Evolutionary conservation across 805 yeast species (phyloP), one percentile per base, ranked within the genome.

Genomic region (Suhomyces emberorum): DNA sequence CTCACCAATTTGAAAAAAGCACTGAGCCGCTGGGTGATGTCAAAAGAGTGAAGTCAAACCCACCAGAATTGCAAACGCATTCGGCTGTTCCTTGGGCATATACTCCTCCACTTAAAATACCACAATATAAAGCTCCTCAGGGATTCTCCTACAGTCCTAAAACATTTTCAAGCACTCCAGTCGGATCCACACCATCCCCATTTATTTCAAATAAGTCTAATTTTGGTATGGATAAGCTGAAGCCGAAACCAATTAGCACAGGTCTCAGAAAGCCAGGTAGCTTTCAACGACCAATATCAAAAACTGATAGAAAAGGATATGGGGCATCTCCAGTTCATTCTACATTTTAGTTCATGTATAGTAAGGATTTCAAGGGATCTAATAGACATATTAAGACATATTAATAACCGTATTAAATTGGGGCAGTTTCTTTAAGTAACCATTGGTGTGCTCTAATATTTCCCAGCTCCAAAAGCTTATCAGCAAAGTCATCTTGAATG

Each of bases 381-480:
- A 23, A 23, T 23, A 23, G 26, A 23, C 26, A 23, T 20, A 9
- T n/a, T n/a, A n/a, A n/a, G n/a, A n/a, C n/a, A n/a, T n/a, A n/a
- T n/a, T n/a, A n/a, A n/a, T n/a, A n/a, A 20, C 9, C 22, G 9
- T 9, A 7, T 20, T 28, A 34, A 11, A 41, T 30, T 7, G 72
- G 70, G 30, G 49, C 52, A 4, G 88, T 80, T 59, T 88, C 95
- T 42, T 73, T 74, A 47, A 74, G 58, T 32, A 91, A 65, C 95
- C 96, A 91, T 28, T 67, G 67, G 46, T 70, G 70, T 0, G 89
- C 83, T 15, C 75, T 57, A n/a, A 69, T 65, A 39, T 80, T 83
- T 3, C 74, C 72, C 52, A 70, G 48, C 30, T 72, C 77, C 41
- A 76, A 73, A 37, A 87, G 55, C 26, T 42, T 51, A 2, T 38